Evolutionary conservation across 2,329 filamentous ascomycete species (phyloP).

Genomic region (Dichotomopilus funicola): DNA sequence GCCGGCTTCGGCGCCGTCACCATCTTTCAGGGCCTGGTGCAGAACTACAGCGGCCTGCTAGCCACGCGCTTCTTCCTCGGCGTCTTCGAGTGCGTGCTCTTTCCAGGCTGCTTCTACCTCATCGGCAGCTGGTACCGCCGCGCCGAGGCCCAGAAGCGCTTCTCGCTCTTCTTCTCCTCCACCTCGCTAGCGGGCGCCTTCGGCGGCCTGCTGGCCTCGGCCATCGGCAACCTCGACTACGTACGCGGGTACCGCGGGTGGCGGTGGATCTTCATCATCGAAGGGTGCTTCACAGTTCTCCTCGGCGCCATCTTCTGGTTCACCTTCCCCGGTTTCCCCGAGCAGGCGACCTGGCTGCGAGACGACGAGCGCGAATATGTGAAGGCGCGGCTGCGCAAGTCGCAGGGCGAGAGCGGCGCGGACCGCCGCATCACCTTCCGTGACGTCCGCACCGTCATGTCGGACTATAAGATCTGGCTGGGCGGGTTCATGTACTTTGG

Average conservation of each 20-base stretch:
- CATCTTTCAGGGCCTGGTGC: slow-evolving; percentile 68
- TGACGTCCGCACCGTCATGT: slow-evolving; percentile 59
- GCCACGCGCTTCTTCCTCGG: slow-evolving; percentile 82
- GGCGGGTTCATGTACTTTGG: slow-evolving; percentile 79
- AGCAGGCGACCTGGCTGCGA: slow-evolving; percentile 54
- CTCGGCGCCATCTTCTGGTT: slow-evolving; percentile 61
- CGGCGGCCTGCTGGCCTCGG: slow-evolving; percentile 75
- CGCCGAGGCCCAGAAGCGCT: slow-evolving; percentile 81
- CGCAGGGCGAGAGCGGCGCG: slow-evolving; percentile 59
- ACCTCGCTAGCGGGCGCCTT: slow-evolving; percentile 78
- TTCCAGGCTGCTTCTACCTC: slow-evolving; percentile 66
- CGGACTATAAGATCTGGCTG: slow-evolving; percentile 66
- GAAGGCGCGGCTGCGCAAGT: slow-evolving; percentile 55
- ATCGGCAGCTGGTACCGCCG: slow-evolving; percentile 79
- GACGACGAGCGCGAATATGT: slow-evolving; percentile 64
- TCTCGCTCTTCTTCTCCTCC: slow-evolving; percentile 86
- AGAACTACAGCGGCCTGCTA: slow-evolving; percentile 71
- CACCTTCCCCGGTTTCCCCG: slow-evolving; percentile 58
- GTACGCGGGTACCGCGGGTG: slow-evolving; percentile 63
- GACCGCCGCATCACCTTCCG: slow-evolving; percentile 53
- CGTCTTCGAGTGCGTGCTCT: slow-evolving; percentile 68
- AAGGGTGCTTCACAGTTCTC: slow-evolving; percentile 58
- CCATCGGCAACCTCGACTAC: slow-evolving; percentile 82
- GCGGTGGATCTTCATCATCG: slow-evolving; percentile 80
- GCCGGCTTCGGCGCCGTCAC: slow-evolving; percentile 73